A percentile compares a stretch with the other conserved stretches of the same genome.
Conservation (phyloP, 441 rosid genomes). For the Croton laevigatus region DNA sequence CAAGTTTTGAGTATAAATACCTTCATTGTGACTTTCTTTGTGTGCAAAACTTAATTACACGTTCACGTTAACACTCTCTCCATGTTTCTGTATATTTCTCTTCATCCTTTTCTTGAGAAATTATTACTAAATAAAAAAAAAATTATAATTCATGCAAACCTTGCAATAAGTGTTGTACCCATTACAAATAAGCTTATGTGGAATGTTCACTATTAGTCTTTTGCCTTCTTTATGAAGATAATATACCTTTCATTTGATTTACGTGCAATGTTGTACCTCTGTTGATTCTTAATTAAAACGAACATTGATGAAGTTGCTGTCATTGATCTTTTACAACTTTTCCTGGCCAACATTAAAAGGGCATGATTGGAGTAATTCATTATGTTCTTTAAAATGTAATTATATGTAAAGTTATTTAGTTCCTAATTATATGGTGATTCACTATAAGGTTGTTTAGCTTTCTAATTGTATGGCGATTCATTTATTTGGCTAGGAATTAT, state of each 20-base stretch:
- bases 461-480: slow-evolving; percentile 14
- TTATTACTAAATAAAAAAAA: too few species aligned
- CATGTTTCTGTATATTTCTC: too few species aligned
- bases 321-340: background rate
- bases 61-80: too few species aligned
- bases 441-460: slow-evolving; percentile 5
- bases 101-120: too few species aligned
- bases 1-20: too few species aligned
- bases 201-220: background rate
- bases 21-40: too few species aligned
- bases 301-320: slow-evolving; percentile 6
- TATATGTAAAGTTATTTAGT: slow-evolving; percentile 11
- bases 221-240: background rate
- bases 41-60: too few species aligned
- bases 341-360: background rate
- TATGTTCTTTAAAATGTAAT: slow-evolving; percentile 13
- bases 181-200: slow-evolving; percentile 12
- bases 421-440: slow-evolving; percentile 12
- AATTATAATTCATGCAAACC: background rate
- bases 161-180: background rate
- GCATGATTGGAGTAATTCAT: slow-evolving; percentile 8
- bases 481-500: slow-evolving; percentile 43
- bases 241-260: background rate
- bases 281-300: background rate
- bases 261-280: background rate